Evolutionary conservation across 345 rosid species (phyloP).

Genomic region (Anastatica hierochuntica): DNA sequence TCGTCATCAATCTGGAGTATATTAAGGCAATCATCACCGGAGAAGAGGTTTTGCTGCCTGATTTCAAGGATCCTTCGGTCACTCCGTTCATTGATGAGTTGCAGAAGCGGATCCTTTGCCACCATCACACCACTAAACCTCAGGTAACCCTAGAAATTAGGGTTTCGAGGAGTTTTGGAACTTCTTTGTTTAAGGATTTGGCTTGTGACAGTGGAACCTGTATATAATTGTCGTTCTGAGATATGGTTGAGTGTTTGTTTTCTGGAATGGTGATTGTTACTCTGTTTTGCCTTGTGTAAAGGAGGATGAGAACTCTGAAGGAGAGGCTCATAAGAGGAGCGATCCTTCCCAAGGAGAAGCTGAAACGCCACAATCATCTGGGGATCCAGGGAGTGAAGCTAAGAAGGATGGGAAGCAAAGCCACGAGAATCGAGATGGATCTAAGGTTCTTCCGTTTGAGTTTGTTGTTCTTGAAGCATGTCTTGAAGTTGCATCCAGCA

Average conservation of each 20-base stretch:
- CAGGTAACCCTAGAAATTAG: slow-evolving; percentile 34
- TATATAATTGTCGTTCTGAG: neutral
- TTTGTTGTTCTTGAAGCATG: slow-evolving; percentile 70
- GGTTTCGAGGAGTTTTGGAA: too few relatives aligned
- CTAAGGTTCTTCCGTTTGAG: slow-evolving; percentile 49
- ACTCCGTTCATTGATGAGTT: slow-evolving; percentile 62
- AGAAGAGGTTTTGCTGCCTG: slow-evolving; percentile 65
- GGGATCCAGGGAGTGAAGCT: slow-evolving; percentile 28
- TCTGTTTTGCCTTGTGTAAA: slow-evolving; percentile 9
- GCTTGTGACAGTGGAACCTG: neutral
- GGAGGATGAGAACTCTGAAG: slow-evolving; percentile 44
- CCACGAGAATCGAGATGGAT: slow-evolving; percentile 43
- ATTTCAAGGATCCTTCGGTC: slow-evolving; percentile 71
- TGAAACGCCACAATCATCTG: slow-evolving; percentile 22
- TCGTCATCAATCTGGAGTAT: slow-evolving; percentile 83
- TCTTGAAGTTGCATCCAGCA: slow-evolving; percentile 57
- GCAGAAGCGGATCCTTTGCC: slow-evolving; percentile 45
- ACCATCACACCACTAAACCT: slow-evolving; percentile 44
- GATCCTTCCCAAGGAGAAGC: slow-evolving; percentile 25
- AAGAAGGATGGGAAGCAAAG: slow-evolving; percentile 41
- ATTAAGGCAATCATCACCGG: slow-evolving; percentile 85
- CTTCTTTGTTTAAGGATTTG: neutral
- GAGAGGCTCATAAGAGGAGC: slow-evolving; percentile 27
- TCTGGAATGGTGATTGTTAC: neutral
- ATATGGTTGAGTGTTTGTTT: neutral